phyloP scores from a whole-genome alignment of 306 rosid species.

The Canavalia ensiformis region DNA sequence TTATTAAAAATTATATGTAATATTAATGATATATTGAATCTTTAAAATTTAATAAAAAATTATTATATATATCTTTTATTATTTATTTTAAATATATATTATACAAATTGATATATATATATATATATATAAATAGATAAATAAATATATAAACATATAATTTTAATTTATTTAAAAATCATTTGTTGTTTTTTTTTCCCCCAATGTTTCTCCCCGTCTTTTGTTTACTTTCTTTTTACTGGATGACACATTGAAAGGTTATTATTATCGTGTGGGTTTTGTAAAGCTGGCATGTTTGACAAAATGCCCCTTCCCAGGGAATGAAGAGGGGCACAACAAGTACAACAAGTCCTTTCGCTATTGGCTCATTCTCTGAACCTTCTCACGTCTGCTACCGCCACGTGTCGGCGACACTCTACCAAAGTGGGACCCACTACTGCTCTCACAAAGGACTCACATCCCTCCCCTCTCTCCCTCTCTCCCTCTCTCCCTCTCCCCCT shows the following conservation, averaged over 20 bases:
- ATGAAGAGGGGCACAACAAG: neutral
- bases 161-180: too few species aligned
- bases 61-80: too few species aligned
- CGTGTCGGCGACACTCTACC: neutral
- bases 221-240: too few species aligned
- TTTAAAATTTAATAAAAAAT: too few species aligned
- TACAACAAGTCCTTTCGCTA: neutral
- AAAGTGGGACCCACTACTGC: conserved; percentile 43
- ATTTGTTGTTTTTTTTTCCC: too few species aligned
- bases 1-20: too few species aligned
- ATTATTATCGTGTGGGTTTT: neutral
- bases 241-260: neutral
- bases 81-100: too few species aligned
- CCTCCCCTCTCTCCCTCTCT: neutral
- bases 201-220: too few species aligned
- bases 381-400: conserved; percentile 5
- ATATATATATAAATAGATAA: too few species aligned
- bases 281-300: conserved; percentile 35
- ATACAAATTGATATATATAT: too few species aligned
- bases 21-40: too few species aligned
- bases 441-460: conserved; percentile 44
- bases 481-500: neutral
- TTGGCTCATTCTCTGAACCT: conserved; percentile 17
- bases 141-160: too few species aligned
- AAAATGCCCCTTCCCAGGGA: conserved; percentile 15